Evolutionary conservation across 2,329 filamentous ascomycete genomes (phyloP), one percentile per base, ranked within the genome.

Genomic region (Podosphaera aphanis): DNA sequence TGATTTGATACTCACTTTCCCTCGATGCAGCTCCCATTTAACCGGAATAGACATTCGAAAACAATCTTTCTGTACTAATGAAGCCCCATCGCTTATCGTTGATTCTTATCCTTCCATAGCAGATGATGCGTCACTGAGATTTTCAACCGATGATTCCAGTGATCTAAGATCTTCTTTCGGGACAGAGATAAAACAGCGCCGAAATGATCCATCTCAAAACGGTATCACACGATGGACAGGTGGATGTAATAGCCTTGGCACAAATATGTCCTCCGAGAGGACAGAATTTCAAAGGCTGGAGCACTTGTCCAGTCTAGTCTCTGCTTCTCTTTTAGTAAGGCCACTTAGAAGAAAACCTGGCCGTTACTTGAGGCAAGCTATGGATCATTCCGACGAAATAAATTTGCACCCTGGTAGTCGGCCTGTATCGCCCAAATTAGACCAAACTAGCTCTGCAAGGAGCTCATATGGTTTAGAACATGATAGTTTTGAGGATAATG

Each of bases 281-380:
- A 71, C 71, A 0, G 69, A 63, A 35, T 77, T 73, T 1, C 62
- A 68, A 19, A 63, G 63, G 5, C 66, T 64, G 3, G 27, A 33
- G n/a, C 15, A 43, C 11, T 56, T 64, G 2, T 66, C 66, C 0
- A 60, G 62, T 42, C 65, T 65, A 5, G 63, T 63, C 49, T 45
- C 66, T 2, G 59, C 67, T 42, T 67, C 70, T 1, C 62, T 63
- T 18, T 73, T 74, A n/a, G 61, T 72, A 5, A 71, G 77, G 39
- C 67, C 78, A 37, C 67, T 90, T 49, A 70, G 83, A 49, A 68
- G 83, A 56, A 70, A 77, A 13, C 83, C 81, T 5, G 83, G 82
- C 42, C 81, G 83, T 29, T 76, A 88, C 58, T 62, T 90, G 42
- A 71, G 78, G 50, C 8, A 25, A 20, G 78, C 76, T 15, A 78